phyloP scores from a whole-genome alignment of 2,329 filamentous ascomycete genomes.

The Xylariaceae sp. region DNA sequence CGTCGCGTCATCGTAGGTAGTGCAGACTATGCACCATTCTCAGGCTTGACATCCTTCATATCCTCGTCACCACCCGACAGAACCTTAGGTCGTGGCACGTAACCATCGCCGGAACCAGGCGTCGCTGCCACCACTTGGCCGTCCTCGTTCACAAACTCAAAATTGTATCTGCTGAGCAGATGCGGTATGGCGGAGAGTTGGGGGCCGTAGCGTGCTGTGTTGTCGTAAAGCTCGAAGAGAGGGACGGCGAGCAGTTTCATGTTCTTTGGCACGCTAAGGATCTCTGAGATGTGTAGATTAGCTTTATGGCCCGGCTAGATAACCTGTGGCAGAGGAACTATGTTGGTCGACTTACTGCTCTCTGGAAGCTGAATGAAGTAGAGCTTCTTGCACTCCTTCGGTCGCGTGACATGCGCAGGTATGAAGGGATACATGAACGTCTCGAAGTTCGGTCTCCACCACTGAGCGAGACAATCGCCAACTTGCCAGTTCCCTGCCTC shows the following conservation, averaged over 20 bases:
- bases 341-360: constrained; percentile 63
- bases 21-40: constrained; percentile 20
- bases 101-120: constrained; percentile 66
- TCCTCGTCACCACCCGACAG: constrained; percentile 61
- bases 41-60: constrained; percentile 45
- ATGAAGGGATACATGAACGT: constrained; percentile 99
- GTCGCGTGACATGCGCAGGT: constrained; percentile 89
- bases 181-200: constrained; percentile 96
- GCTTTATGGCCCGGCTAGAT: constrained; percentile 2
- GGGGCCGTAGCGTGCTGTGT: constrained; percentile 89
- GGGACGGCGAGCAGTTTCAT: constrained; percentile 98
- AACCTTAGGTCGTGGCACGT: constrained; percentile 63
- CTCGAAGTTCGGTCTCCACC: constrained; percentile 99
- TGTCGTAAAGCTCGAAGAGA: constrained; percentile 97
- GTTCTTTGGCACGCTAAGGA: constrained; percentile 96
- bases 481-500: constrained; percentile 88
- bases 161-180: constrained; percentile 90
- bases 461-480: constrained; percentile 91
- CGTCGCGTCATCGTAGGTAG: neutral
- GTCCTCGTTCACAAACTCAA: constrained; percentile 93
- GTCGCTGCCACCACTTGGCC: constrained; percentile 84
- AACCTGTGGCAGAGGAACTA: neutral
- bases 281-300: constrained; percentile 56
- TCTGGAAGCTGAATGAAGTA: constrained; percentile 95
- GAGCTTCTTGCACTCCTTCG: constrained; percentile 99